Evolutionary conservation across 192 early-diverging fungal species (phyloP), one percentile per base, ranked within the genome.

Genomic region (Coemansia sp.): DNA sequence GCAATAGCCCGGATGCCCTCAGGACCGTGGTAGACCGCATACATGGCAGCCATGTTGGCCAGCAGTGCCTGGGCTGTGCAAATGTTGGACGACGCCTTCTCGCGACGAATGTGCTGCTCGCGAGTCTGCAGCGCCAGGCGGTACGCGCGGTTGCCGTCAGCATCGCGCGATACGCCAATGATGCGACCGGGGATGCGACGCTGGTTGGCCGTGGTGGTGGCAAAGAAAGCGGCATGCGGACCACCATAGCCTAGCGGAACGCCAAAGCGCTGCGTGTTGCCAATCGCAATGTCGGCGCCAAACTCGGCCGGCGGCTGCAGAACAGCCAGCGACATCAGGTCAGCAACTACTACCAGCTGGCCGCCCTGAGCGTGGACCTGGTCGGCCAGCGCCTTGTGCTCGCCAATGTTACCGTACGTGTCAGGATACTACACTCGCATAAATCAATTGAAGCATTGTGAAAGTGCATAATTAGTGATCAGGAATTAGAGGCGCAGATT

Each of bases 21-120:
- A 29, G 97, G 96, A 47, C 97, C 97, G 74, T 99, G 97, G 84
- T 98, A 99, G 54, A 99, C 93, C 25, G 92, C 94, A 69, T 99
- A 99, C 92, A 99, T 97, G 50, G 94, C 97, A 31, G 95, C 87
- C 96, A 99, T 97, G 86, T 99, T 99, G 59, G 97, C 97, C 56
- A 99, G 85, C 57, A 99, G 86, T 31, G 96, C 97, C 80, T 99
- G 97, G 21, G 97, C 94, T 0, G 97, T 99, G 86, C 97, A 99
- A 65, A 99, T 99, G 85, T 99, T 99, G 73, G 87, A 90, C 55
- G 97, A 97, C 3, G 97, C 97, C 87, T 98, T 98, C 72, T 99
- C 97, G 72, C 97, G 87, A 37, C 95, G 90, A 82, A 99, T 99
- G 81, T 99, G 97, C 85, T 99, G 97, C 84, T 99, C 95, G 68